These are phyloP conservation scores for Arthrocladium fulminans DNA, from an alignment of 2,329 filamentous ascomycete species.

Conservation along the genomic window DNA sequence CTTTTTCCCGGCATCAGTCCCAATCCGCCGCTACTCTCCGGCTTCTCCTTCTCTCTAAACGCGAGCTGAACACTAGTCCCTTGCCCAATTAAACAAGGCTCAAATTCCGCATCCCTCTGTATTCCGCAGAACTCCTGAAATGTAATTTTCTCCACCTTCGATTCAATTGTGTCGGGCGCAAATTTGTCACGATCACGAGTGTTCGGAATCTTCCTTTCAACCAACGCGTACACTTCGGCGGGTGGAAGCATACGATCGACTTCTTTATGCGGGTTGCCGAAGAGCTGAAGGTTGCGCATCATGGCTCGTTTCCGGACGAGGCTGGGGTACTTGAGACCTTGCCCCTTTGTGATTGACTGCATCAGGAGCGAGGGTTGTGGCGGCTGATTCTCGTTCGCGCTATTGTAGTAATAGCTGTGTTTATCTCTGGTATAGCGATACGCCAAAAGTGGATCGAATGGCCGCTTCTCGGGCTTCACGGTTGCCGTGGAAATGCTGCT, in stretches of 20 bases:
- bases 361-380: neutral
- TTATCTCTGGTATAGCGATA: neutral
- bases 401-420: neutral
- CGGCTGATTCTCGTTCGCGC: too few species aligned
- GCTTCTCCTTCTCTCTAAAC: conserved; percentile 13
- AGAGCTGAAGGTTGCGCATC: neutral
- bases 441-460: neutral
- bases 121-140: conserved; percentile 18
- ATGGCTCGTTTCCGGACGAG: neutral
- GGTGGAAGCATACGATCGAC: conserved; percentile 5
- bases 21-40: neutral
- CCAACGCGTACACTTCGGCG: conserved; percentile 7
- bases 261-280: conserved; percentile 14
- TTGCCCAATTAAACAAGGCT: conserved; percentile 2
- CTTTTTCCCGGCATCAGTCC: conserved; percentile 7
- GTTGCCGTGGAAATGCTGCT: neutral
- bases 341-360: neutral
- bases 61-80: conserved; percentile 13
- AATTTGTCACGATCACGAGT: neutral
- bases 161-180: neutral
- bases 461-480: too few species aligned
- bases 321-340: neutral
- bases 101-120: conserved; percentile 12
- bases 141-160: conserved; percentile 12
- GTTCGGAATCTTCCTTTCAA: conserved; percentile 9